Conservation (phyloP, 495 filamentous ascomycete species). For the Patellaria atrata region DNA sequence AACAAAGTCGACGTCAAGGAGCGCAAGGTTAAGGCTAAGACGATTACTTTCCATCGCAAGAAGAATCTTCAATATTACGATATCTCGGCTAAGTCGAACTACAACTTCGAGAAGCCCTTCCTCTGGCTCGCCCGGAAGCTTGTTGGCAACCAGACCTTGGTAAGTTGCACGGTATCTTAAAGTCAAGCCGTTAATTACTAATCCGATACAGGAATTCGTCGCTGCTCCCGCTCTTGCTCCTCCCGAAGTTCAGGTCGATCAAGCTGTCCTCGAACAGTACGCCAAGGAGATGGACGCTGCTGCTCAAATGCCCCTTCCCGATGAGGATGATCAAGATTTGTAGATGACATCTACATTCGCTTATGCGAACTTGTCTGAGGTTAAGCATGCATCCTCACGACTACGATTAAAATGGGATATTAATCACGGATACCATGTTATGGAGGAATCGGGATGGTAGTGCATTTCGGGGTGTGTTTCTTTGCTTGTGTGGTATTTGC, state of each 20-base stretch:
- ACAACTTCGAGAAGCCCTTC: constrained; percentile 99
- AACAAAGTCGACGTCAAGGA: constrained; percentile 99
- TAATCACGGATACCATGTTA: too few species aligned
- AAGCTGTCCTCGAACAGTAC: constrained; percentile 66
- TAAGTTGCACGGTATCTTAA: constrained; percentile 34
- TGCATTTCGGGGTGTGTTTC: too few species aligned
- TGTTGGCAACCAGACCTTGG: constrained; percentile 81
- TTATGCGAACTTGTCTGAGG: too few species aligned
- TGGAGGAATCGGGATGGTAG: too few species aligned
- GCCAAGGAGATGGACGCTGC: constrained; percentile 78
- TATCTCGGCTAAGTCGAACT: constrained; percentile 99
- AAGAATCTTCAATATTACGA: constrained; percentile 99
- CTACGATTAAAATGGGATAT: too few species aligned
- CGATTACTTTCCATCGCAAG: constrained; percentile 99
- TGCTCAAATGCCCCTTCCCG: constrained; percentile 71
- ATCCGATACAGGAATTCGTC: constrained; percentile 69
- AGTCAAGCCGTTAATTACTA: too few species aligned
- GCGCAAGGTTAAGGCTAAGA: constrained; percentile 99
- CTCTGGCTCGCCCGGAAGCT: constrained; percentile 98
- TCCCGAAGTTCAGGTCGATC: constrained; percentile 77
- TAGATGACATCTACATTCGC: constrained; percentile 25
- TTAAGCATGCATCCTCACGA: too few species aligned
- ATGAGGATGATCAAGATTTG: constrained; percentile 81
- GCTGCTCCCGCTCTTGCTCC: constrained; percentile 89
- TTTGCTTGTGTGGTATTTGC: too few species aligned